Evolutionary conservation across 805 yeast genomes (phyloP).

Genomic region (Ogataea methanolica): DNA sequence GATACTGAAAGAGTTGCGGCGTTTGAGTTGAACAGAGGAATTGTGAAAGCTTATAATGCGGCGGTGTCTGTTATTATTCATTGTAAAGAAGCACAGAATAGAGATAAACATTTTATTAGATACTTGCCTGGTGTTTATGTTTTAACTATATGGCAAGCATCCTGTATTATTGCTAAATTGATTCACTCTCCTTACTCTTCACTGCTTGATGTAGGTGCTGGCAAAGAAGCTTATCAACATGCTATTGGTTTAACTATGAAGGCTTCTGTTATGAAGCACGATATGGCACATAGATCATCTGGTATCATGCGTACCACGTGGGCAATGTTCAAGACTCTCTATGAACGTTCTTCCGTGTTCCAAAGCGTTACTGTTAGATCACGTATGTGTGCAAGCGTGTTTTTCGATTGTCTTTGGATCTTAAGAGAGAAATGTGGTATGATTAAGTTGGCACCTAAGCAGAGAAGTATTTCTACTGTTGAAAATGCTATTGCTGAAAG

Average conservation of each 20-base stretch:
- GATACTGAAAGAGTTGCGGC: constrained; percentile 47
- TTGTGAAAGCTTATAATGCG: constrained; percentile 75
- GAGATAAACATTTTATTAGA: constrained; percentile 59
- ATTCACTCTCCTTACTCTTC: constrained; percentile 69
- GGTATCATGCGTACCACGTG: constrained; percentile 94
- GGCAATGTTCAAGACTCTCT: constrained; percentile 73
- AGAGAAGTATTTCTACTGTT: constrained; percentile 13
- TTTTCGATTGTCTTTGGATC: constrained; percentile 85
- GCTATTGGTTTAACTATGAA: constrained; percentile 67
- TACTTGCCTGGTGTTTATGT: constrained; percentile 83
- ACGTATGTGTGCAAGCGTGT: constrained; percentile 88
- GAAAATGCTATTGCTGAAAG: constrained; percentile 27
- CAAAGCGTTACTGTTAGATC: constrained; percentile 60
- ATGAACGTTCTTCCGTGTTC: constrained; percentile 42
- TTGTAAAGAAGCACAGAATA: constrained; percentile 54
- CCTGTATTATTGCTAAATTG: constrained; percentile 76
- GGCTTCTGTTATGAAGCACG: constrained; percentile 86
- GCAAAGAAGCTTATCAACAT: constrained; percentile 60
- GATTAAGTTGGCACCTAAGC: constrained; percentile 50
- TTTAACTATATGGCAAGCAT: constrained; percentile 85
- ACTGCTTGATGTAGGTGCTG: constrained; percentile 64
- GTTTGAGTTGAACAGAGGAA: constrained; percentile 66
- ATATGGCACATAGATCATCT: constrained; percentile 86
- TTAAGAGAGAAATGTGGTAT: constrained; percentile 85
- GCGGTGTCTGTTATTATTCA: constrained; percentile 69